Evolutionary conservation across 2,329 filamentous ascomycete genomes (phyloP).

Genomic region (Penicillium rolfsii): DNA sequence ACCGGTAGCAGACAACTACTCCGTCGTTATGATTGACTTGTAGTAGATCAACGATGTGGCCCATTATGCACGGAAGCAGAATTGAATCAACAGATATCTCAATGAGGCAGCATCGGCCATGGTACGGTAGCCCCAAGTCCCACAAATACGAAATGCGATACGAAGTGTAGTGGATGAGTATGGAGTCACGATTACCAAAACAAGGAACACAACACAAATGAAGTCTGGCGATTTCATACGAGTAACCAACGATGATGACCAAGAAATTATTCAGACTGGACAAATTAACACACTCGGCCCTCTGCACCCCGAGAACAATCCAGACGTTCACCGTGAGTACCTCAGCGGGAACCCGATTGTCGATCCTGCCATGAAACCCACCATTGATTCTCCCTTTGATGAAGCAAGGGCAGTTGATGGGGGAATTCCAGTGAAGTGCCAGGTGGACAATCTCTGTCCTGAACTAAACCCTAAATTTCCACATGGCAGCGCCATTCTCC

Average conservation of each 20-base stretch:
- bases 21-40: background rate
- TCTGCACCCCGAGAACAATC: background rate
- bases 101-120: background rate
- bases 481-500: background rate
- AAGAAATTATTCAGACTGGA: background rate
- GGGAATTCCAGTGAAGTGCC: background rate
- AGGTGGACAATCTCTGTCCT: background rate
- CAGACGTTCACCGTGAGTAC: background rate
- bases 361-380: background rate
- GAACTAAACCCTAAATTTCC: background rate
- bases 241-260: background rate
- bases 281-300: background rate
- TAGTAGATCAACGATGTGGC: background rate
- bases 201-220: background rate
- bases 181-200: background rate
- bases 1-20: background rate
- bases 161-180: background rate
- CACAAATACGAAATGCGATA: background rate
- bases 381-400: background rate
- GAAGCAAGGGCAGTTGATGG: background rate
- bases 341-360: background rate
- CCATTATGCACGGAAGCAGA: background rate
- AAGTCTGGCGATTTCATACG: background rate
- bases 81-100: constrained; percentile 2
- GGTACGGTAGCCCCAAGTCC: background rate